Evolutionary conservation across 2,329 filamentous ascomycete genomes (phyloP).

Genomic region (Dryadomyces quercus-mongolicae): DNA sequence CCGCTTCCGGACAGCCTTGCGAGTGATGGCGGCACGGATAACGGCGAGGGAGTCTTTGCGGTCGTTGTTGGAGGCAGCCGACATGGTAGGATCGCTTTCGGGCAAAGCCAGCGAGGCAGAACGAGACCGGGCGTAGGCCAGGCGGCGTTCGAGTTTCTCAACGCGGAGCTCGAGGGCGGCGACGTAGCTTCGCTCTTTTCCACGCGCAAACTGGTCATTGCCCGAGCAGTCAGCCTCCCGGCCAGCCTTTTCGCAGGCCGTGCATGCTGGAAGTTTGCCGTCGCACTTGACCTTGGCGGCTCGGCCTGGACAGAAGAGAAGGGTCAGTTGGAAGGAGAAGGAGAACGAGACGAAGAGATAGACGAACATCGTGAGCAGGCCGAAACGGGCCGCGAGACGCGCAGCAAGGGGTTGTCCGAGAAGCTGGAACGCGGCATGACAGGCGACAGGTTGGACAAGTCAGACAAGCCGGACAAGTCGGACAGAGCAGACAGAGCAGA

Average conservation of each 20-base stretch:
- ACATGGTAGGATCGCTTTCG: slow-evolving; percentile 36
- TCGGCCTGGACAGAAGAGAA: slow-evolving; percentile 38
- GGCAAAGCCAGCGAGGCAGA: slow-evolving; percentile 58
- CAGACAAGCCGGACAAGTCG: background rate
- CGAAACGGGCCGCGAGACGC: slow-evolving; percentile 67
- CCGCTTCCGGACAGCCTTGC: slow-evolving; percentile 49
- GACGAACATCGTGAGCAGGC: slow-evolving; percentile 62
- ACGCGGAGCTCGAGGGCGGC: slow-evolving; percentile 86
- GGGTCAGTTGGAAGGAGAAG: background rate
- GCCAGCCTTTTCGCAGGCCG: slow-evolving; percentile 85
- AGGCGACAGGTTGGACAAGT: too few species aligned
- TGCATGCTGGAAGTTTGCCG: slow-evolving; percentile 89
- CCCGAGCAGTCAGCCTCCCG: slow-evolving; percentile 81
- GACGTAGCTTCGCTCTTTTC: slow-evolving; percentile 93
- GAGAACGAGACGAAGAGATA: background rate
- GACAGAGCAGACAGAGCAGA: background rate
- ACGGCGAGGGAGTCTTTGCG: slow-evolving; percentile 52
- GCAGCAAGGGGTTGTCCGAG: slow-evolving; percentile 44
- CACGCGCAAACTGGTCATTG: slow-evolving; percentile 89
- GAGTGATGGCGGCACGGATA: slow-evolving; percentile 50
- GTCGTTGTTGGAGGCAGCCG: slow-evolving; percentile 23
- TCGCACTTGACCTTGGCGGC: slow-evolving; percentile 96
- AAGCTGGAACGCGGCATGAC: slow-evolving; percentile 29
- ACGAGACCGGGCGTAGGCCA: slow-evolving; percentile 57
- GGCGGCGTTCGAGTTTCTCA: slow-evolving; percentile 72